Base-by-base conservation (phyloP, 805 yeast species). In the Brettanomyces custersianus region DNA sequence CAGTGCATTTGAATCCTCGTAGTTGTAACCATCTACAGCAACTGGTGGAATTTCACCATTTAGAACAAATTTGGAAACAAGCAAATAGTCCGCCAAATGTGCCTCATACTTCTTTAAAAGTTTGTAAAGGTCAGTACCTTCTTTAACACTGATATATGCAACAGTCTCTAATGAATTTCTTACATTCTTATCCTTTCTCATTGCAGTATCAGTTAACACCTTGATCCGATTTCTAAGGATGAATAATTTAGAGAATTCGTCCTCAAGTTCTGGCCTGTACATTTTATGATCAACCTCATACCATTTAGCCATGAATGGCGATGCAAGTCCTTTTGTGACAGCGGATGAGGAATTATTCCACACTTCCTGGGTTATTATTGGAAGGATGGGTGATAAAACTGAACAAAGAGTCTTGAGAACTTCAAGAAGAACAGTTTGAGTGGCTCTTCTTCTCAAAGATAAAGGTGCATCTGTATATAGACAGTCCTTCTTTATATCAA, bases 401-500 rank as follows among this genome's bases (percentile, higher is more conserved):
- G 83, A 70, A n/a, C 76, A 55, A 49, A 86, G 82, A 0, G 76
- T 66, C 29, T 63, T 65, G 13, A 86, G 60, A 11, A 84, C 63
- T 42, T 76, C 69, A 21, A 55, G 51, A 34, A 92, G 62, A 0
- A 81, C 90, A 4, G 82, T 77, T 54, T 82, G 90, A 6, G 65
- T 64, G 2, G 77, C 62, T 36, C 71, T 62, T 38, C 95, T 68
- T 13, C 70, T 63, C 2, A 51, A 29, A 0, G 80, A 72, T 20
- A 58, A 55, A 1, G 47, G 34, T 0, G 55, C 43, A 41, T 83
- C 92, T 0, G 95, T 81, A 54, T 92, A 92, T 13, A 92, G 65
- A 33, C 81, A 65, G 51, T 92, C 97, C 51, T 92, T 92, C 27
- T 81, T 73, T 20, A 84, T 69, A 50, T 86, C 95, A 57, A 92